Evolutionary conservation across 2,329 filamentous ascomycete genomes (phyloP).

Genomic region (Pseudopyricularia javanii): DNA sequence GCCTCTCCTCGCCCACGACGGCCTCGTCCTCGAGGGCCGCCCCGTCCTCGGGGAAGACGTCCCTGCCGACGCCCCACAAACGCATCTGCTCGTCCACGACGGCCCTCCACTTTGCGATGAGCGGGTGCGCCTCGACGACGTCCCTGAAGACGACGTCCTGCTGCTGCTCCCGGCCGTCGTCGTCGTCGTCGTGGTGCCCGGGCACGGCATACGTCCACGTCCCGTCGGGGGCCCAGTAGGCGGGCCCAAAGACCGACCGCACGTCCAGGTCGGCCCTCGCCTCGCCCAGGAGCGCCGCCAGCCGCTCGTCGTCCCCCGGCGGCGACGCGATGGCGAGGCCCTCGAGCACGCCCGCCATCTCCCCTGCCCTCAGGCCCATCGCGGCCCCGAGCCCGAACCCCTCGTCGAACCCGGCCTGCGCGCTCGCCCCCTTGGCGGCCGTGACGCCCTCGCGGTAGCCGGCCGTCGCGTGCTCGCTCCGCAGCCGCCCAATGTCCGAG

Average conservation of each 20-base stretch:
- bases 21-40: background rate
- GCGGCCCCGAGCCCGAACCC: constrained; percentile 77
- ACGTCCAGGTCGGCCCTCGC: constrained; percentile 50
- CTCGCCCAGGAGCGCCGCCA: constrained; percentile 24
- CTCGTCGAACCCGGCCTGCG: constrained; percentile 86
- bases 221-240: constrained; percentile 60
- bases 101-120: constrained; percentile 49
- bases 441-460: constrained; percentile 81
- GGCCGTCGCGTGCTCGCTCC: constrained; percentile 65
- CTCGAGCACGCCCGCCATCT: constrained; percentile 65
- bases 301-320: constrained; percentile 8
- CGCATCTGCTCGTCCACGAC: constrained; percentile 26
- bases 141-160: constrained; percentile 42
- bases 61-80: constrained; percentile 18
- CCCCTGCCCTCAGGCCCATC: constrained; percentile 63
- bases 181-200: constrained; percentile 1
- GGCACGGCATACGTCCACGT: constrained; percentile 55
- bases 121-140: constrained; percentile 55
- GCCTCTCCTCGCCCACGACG: background rate
- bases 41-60: background rate
- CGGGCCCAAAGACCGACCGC: constrained; percentile 46
- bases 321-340: constrained; percentile 42
- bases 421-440: constrained; percentile 58
- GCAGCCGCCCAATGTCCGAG: constrained; percentile 61
- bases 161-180: constrained; percentile 15